These are phyloP conservation scores for Graphilbum ipis-grandicollis DNA, from an alignment of 2,329 filamentous ascomycete genomes.

Conservation along the genomic window DNA sequence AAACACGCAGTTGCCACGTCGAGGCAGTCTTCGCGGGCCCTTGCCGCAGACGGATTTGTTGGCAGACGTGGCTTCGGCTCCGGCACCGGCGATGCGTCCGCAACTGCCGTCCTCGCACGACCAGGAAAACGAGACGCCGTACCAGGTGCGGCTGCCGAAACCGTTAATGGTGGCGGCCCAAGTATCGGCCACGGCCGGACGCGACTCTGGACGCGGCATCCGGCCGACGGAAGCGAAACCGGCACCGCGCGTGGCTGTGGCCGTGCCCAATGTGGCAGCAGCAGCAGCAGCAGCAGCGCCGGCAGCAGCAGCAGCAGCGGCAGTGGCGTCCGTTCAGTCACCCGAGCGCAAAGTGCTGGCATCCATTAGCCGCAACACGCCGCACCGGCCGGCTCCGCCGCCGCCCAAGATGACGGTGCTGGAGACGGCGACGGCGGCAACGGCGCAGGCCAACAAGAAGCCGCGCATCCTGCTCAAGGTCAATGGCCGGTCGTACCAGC, in stretches of 20 bases:
- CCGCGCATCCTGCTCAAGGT: constrained; percentile 72
- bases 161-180: constrained; percentile 23
- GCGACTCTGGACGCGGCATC: constrained; percentile 1
- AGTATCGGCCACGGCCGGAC: constrained; percentile 16
- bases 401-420: constrained; percentile 94
- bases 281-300: neutral
- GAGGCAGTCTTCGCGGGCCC: constrained; percentile 15
- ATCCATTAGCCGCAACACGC: constrained; percentile 46
- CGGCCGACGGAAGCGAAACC: constrained; percentile 33
- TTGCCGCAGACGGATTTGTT: too few species aligned
- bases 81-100: neutral
- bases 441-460: constrained; percentile 48
- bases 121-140: constrained; percentile 69
- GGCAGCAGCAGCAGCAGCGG: neutral
- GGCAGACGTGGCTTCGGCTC: neutral
- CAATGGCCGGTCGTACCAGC: constrained; percentile 80
- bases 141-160: constrained; percentile 45
- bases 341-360: constrained; percentile 38
- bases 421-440: constrained; percentile 73
- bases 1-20: constrained; percentile 15
- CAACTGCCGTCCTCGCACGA: constrained; percentile 46
- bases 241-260: constrained; percentile 33
- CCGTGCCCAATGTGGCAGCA: neutral
- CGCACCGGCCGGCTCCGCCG: constrained; percentile 59
- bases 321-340: neutral